phyloP scores from a whole-genome alignment of 225 moss, liverwort and hornwort genomes.

The Marchantia polymorpha region DNA sequence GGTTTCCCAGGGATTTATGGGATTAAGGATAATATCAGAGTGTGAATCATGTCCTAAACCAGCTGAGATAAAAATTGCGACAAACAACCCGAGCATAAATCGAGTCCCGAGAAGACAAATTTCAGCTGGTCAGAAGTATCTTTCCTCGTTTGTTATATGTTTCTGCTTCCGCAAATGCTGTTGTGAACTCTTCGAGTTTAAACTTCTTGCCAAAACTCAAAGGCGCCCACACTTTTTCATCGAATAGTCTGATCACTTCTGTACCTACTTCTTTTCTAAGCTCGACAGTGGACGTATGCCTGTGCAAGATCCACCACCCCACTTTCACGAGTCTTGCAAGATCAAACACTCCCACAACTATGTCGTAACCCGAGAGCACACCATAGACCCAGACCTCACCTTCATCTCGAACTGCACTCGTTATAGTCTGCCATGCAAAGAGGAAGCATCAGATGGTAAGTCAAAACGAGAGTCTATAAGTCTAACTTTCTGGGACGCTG shows the following conservation, averaged over 20 bases:
- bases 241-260: background rate
- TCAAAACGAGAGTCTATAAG: too few species aligned
- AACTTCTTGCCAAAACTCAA: background rate
- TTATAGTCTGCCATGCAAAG: background rate
- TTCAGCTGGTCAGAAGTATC: background rate
- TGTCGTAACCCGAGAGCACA: constrained; percentile 3
- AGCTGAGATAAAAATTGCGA: too few species aligned
- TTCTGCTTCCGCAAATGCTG: background rate
- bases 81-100: too few species aligned
- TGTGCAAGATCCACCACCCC: constrained; percentile 8
- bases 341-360: background rate
- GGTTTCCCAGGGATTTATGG: too few species aligned
- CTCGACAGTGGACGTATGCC: background rate
- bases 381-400: constrained; percentile 16
- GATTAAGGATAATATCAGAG: too few species aligned
- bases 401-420: constrained; percentile 7
- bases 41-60: too few species aligned
- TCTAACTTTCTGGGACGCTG: too few species aligned
- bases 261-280: background rate
- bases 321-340: background rate
- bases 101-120: background rate
- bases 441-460: background rate
- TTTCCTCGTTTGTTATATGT: background rate
- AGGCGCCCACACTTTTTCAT: background rate
- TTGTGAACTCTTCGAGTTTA: background rate